A percentile compares a stretch with the other conserved stretches of the same genome.
Conservation (phyloP, 768 basidiomycete species). For the Panaeolus papilionaceus region DNA sequence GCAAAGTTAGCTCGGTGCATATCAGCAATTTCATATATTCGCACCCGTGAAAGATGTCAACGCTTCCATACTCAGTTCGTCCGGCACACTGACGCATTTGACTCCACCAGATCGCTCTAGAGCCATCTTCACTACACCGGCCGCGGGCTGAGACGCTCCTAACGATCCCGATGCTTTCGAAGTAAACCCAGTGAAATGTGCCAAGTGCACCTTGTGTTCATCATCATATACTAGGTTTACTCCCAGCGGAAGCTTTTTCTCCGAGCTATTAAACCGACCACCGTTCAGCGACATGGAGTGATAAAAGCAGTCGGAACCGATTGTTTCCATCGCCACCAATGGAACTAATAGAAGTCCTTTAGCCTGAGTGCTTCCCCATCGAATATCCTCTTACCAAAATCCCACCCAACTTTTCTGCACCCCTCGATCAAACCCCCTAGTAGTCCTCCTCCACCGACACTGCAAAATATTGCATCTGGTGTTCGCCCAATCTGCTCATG, state of each 20-base stretch:
- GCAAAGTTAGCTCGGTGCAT: background rate
- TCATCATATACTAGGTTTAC: slow-evolving; percentile 47
- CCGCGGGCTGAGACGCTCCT: slow-evolving; percentile 70
- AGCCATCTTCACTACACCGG: slow-evolving; percentile 69
- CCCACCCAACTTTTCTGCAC: slow-evolving; percentile 70
- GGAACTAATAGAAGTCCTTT: slow-evolving; percentile 49
- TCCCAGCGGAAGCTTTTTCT: slow-evolving; percentile 45
- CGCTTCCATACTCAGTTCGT: slow-evolving; percentile 72
- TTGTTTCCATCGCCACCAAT: slow-evolving; percentile 71
- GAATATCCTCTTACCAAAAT: slow-evolving; percentile 55
- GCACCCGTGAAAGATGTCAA: slow-evolving; percentile 63
- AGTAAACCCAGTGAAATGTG: slow-evolving; percentile 60
- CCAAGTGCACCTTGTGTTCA: slow-evolving; percentile 55
- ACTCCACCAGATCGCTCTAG: slow-evolving; percentile 63
- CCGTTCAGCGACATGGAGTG: slow-evolving; percentile 68
- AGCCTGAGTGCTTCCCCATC: slow-evolving; percentile 9
- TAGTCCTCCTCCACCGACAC: slow-evolving; percentile 78
- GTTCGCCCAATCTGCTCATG: slow-evolving; percentile 54
- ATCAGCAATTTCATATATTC: slow-evolving; percentile 20
- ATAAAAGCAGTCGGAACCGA: slow-evolving; percentile 78
- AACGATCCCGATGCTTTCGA: slow-evolving; percentile 74
- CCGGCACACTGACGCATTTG: slow-evolving; percentile 65
- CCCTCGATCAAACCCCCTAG: slow-evolving; percentile 74
- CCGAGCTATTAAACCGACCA: slow-evolving; percentile 37
- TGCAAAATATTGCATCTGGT: slow-evolving; percentile 79